phyloP scores from a whole-genome alignment of 306 rosid species.

The Pachyrhizus erosus region DNA sequence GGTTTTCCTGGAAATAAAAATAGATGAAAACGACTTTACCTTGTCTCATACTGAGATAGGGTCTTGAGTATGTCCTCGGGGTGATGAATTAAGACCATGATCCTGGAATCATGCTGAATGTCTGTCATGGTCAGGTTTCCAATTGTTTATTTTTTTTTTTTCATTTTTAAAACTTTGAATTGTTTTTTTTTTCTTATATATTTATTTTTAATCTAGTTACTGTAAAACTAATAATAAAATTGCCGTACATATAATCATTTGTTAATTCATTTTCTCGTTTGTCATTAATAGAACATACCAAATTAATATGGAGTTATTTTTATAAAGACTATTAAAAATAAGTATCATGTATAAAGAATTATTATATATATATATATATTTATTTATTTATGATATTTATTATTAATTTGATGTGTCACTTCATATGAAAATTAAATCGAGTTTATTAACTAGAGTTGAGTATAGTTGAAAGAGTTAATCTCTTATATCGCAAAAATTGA shows the following conservation, averaged over 20 bases:
- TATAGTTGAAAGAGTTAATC: neutral
- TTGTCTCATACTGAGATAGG: constrained; percentile 9
- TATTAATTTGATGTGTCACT: neutral
- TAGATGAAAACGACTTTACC: neutral
- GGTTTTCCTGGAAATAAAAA: neutral
- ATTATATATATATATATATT: neutral
- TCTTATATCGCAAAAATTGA: no score
- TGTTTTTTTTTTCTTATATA: neutral
- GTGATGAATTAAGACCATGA: constrained; percentile 33
- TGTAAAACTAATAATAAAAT: neutral
- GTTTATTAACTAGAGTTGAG: no score
- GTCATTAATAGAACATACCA: neutral
- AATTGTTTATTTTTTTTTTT: neutral
- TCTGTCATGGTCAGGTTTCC: constrained; percentile 33
- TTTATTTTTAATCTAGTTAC: neutral
- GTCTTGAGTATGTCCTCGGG: constrained; percentile 13
- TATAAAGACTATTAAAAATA: neutral
- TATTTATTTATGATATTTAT: neutral
- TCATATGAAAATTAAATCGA: neutral
- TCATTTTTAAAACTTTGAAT: neutral
- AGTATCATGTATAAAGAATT: neutral
- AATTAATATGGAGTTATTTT: neutral
- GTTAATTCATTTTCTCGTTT: neutral
- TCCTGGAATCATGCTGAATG: constrained; percentile 54
- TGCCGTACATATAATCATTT: neutral